Evolutionary conservation across 129 eudicot genomes (phyloP), one percentile per base, ranked within the genome.

Genomic region (Daucus carota): DNA sequence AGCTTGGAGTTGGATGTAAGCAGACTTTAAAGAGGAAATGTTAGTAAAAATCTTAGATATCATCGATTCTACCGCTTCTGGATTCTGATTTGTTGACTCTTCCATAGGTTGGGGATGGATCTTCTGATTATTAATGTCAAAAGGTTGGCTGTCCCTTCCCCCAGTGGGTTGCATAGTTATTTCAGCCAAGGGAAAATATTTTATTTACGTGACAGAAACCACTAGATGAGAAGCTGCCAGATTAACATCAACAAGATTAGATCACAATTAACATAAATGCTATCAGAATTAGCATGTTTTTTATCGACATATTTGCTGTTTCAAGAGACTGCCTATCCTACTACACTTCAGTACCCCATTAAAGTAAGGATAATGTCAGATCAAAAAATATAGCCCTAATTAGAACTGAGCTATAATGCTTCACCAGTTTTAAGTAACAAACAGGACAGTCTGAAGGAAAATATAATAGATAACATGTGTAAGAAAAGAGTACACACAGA

Each of bases 41-140:
- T 90, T 90, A 52, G 89, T 80, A 34, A 93, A 93, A 74, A 93
- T 86, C 76, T 83, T 88, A 6, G 98, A 93, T 29, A 93, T 85
- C 47, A 93, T 59, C 69, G 95, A 88, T 84, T 93, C 98, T 42
- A 90, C 90, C 52, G 98, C 95, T 88, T 90, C 95, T 0, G 94
- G 97, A 66, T 85, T 93, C 81, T 90, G 97, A 72, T 90, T 88
- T 47, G 83, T 81, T 69, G 92, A 79, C 73, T 90, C 96, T 79
- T 93, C 98, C 98, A 93, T 93, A 36, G 98, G 98, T 85, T 93
- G 98, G 20, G 98, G 98, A 57, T 93, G 98, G 79, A 93, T 96
- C 86, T 90, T 93, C 78, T 87, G 98, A 90, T 82, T 88, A 80
- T 86, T 90, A 92, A 79, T 88, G 67, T 92, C 98, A 77, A 92